Base-by-base conservation (phyloP, 352 stramenopile genomes). In the Pythium dissimile region DNA sequence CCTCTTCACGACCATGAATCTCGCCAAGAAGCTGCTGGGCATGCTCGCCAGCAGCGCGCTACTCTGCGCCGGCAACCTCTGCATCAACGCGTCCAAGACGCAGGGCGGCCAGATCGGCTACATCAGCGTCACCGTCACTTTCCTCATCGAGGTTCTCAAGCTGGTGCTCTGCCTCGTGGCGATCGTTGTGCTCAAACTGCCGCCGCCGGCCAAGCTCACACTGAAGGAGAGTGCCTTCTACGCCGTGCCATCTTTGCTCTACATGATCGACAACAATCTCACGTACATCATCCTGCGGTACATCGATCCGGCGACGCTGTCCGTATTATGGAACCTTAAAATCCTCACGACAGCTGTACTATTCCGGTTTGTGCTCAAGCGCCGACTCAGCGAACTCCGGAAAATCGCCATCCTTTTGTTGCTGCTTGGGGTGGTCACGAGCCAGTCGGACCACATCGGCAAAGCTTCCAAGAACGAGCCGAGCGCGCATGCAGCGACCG, bases 201-300 rank as follows among this genome's bases (percentile, higher is more conserved):
- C 67, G 18, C 34, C 60, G 43, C 79, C 80, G 5, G 27, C 69
- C 13, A 67, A 62, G 18, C 71, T 94, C 15, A 69, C 80, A 30
- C 53, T 80, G 21, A 67, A 71, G 21, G 79, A 92, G 47, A 68
- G 65, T 20, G 69, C 84, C 27, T 88, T 82, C 62, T 94, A 92
- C 71, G 85, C 85, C 16, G 70, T 91, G 39, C 85, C 85, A 8
- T 89, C 85, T n/a, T 73, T 92, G 37, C 75, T 94, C 26, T 94
- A 94, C 64, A 79, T 81, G 66, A 77, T 94, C 62, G 85, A 94
- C 71, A 94, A 93, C 73, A 94, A 94, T 63, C 77, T 94, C 38
- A 88, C 84, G 60, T 94, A 91, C 69, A 66, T 93, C n/a, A 91
- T 94, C 46, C 64, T 94, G 45, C 79, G 81, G 59, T 93, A 88